phyloP scores from a whole-genome alignment of 2,329 filamentous ascomycete species.

The Cercospora nicotianae region DNA sequence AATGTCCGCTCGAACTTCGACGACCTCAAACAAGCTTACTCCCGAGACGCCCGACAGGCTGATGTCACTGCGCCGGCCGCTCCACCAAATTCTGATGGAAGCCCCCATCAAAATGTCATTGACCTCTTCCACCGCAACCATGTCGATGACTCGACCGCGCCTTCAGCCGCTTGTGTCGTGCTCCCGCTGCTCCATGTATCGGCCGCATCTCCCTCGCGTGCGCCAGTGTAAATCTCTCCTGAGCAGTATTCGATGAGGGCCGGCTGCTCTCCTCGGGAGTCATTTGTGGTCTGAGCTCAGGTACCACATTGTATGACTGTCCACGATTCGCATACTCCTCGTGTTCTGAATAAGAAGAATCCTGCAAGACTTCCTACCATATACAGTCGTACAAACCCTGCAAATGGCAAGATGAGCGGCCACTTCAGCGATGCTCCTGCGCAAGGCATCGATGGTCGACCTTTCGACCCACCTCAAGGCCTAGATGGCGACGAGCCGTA shows the following conservation, averaged over 20 bases:
- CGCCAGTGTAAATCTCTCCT: background rate
- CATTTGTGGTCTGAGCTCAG: background rate
- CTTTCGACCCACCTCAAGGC: background rate
- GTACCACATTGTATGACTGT: background rate
- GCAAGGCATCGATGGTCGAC: background rate
- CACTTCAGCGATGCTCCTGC: constrained; percentile 18
- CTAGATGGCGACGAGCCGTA: constrained; percentile 23
- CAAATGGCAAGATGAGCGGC: constrained; percentile 24
- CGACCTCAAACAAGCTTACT: constrained; percentile 6
- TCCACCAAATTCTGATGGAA: constrained; percentile 2
- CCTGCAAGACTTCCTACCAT: background rate
- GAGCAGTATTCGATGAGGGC: background rate
- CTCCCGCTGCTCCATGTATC: background rate
- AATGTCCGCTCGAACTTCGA: constrained; percentile 7
- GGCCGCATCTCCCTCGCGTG: background rate
- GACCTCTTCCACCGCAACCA: background rate
- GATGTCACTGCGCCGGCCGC: background rate
- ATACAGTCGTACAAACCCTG: background rate
- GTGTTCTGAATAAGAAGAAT: background rate
- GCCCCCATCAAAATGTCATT: background rate
- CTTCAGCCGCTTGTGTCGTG: background rate
- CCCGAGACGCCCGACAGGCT: constrained; percentile 2
- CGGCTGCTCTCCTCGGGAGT: background rate
- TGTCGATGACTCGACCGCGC: background rate
- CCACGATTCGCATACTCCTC: background rate